Base-by-base conservation (phyloP, 2,329 filamentous ascomycete genomes). In the Coniochaeta sp. region DNA sequence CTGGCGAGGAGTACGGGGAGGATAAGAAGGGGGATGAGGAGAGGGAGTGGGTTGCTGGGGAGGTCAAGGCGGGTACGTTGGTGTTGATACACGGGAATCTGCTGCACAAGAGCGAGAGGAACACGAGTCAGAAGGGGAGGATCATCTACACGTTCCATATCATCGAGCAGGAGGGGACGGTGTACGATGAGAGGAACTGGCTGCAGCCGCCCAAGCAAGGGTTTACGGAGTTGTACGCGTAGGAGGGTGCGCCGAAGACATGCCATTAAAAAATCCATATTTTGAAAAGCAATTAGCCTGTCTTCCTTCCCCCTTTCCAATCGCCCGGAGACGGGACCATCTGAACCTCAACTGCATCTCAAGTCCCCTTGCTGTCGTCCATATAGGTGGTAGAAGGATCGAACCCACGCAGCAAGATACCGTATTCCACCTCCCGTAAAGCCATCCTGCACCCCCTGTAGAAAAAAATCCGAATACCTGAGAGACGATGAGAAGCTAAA, bases 71-170 rank as follows among this genome's bases (percentile, higher is more conserved):
- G 0, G 95, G 95, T 0, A 90, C 89, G 55, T 73, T 99, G 73
- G 92, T 98, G 55, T 76, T 99, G 63, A 98, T 99, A 65, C 93
- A 99, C 77, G 95, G 95, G 1, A 98, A 98, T 74, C 76, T 97
- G 67, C 72, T 98, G 77, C 95, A 99, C 75, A 96, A 96, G 84
- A 97, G 93, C 72, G 92, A 96, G 83, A 90, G 84, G 80, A 99
- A 99, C 72, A 82, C 84, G 60, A 96, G 93, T 72, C 75, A 82
- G 64, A 93, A 91, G 79, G 92, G 93, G 24, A 82, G 93, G 65
- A 96, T 95, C 71, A 96, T 97, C 59, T 99, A 98, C 75, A 98
- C 95, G 0, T 99, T 98, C 73, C 95, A 99, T 77, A 85, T 96
- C 61, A 98, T 98, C 69, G 95, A 98, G 76, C 90, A 60, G 0